Conservation (phyloP, 495 filamentous ascomycete genomes). For the Xylaria nigripes region DNA sequence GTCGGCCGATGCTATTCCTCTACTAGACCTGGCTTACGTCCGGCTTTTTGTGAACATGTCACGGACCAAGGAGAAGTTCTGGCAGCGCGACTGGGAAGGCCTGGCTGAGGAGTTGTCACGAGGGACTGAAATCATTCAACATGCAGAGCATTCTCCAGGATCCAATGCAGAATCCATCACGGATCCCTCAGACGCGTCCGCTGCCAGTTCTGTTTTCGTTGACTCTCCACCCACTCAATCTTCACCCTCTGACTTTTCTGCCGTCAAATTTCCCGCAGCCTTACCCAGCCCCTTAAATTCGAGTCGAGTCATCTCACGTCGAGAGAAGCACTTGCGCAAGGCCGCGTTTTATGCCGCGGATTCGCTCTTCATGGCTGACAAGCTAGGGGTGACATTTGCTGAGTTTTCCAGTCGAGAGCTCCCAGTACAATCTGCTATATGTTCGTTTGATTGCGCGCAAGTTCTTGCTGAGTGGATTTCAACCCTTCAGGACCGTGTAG, state of each 20-base stretch:
- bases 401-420: constrained; percentile 81
- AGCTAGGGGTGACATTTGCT: constrained; percentile 77
- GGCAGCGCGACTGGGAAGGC: constrained; percentile 86
- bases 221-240: constrained; percentile 48
- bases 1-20: constrained; percentile 86
- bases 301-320: constrained; percentile 33
- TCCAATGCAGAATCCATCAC: constrained; percentile 45
- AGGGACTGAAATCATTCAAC: constrained; percentile 66
- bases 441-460: constrained; percentile 92
- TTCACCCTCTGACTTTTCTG: constrained; percentile 44
- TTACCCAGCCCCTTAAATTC: constrained; percentile 17
- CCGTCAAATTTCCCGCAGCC: constrained; percentile 25
- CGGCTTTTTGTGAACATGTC: constrained; percentile 88
- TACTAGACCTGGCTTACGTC: constrained; percentile 92
- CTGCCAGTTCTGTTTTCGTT: constrained; percentile 41
- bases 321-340: constrained; percentile 84
- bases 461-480: constrained; percentile 95
- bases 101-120: constrained; percentile 86
- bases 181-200: constrained; percentile 44
- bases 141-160: constrained; percentile 57
- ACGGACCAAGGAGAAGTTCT: constrained; percentile 86
- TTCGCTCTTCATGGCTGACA: constrained; percentile 83
- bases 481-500: constrained; percentile 90
- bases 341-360: constrained; percentile 93
- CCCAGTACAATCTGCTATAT: constrained; percentile 89